Base-by-base conservation (phyloP, 306 rosid species). In the Dryas drummondii region DNA sequence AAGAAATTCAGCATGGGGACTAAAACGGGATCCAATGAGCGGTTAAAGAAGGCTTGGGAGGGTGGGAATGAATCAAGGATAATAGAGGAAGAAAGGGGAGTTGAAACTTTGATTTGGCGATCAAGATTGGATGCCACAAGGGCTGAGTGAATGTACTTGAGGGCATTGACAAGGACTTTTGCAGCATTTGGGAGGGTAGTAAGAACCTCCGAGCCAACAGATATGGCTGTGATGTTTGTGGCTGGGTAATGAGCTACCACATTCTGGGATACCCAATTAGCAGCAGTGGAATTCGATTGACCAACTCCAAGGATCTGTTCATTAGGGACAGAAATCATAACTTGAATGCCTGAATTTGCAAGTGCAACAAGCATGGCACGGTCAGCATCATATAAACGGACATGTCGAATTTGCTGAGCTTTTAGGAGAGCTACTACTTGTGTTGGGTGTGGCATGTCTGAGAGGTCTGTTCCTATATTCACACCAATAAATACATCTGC, bases 21-120 rank as follows among this genome's bases (percentile, higher is more conserved):
- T 74, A 91, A 52, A 77, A 91, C 91, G 0, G 90, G 78, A 81
- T 89, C 76, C 79, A 82, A 78, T 0, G 97, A 83, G 15, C 82
- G 84, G 75, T 91, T 91, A 56, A 91, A 91, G 84, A 91, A 91
- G 46, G 97, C 97, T 79, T 91, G 97, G 17, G 94, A 91, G 70
- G 97, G 97, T 0, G 97, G 97, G 74, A 91, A 91, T 1, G 97
- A 91, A 70, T 91, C 97, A 4, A 91, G 96, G 82, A 91, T 91
- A 54, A 89, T 78, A 4, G 88, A 86, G 70, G 97, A 91, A 11
- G 97, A 78, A 75, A 89, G 86, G 8, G 97, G 92, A 2, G 96
- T 87, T 1, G 97, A 89, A 46, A 91, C 88, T 87, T 91, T 91
- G 57, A 91, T 84, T 68, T 87, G 90, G 48, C 87, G 85, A 76